Conservation (phyloP, 2,329 filamentous ascomycete species). For the Rhexocercosporidium sp. region DNA sequence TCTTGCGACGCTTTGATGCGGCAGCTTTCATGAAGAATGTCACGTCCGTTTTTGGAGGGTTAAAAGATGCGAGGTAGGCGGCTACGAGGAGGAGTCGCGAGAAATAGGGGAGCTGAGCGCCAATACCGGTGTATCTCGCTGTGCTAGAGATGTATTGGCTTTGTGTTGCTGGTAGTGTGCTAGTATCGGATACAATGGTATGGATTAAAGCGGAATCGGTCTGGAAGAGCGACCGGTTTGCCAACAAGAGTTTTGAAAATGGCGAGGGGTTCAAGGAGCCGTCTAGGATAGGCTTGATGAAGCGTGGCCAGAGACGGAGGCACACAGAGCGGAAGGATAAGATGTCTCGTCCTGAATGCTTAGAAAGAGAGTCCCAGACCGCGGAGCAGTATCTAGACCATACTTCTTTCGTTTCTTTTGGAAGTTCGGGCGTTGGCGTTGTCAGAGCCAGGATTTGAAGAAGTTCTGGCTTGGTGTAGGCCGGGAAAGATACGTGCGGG, state of each 20-base stretch:
- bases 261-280: conserved; percentile 75
- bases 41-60: conserved; percentile 73
- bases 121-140: conserved; percentile 49
- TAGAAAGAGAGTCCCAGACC: conserved; percentile 85
- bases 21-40: conserved; percentile 68
- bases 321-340: conserved; percentile 73
- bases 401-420: conserved; percentile 65
- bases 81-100: conserved; percentile 76
- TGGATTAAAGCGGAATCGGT: conserved; percentile 73
- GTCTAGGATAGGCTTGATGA: conserved; percentile 76
- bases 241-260: conserved; percentile 82
- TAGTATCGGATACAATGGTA: conserved; percentile 54
- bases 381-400: conserved; percentile 83
- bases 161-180: background rate
- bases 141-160: conserved; percentile 10
- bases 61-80: conserved; percentile 83
- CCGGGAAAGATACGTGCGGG: conserved; percentile 80
- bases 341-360: conserved; percentile 80
- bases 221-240: conserved; percentile 71
- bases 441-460: conserved; percentile 73
- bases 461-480: conserved; percentile 82
- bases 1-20: conserved; percentile 44
- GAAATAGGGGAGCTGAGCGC: conserved; percentile 67
- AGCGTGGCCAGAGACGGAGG: conserved; percentile 80
- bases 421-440: conserved; percentile 54